A percentile compares a stretch with the other conserved stretches of the same genome.
phyloP scores from a whole-genome alignment of 2,329 filamentous ascomycete genomes.

The Didymella lethalis region DNA sequence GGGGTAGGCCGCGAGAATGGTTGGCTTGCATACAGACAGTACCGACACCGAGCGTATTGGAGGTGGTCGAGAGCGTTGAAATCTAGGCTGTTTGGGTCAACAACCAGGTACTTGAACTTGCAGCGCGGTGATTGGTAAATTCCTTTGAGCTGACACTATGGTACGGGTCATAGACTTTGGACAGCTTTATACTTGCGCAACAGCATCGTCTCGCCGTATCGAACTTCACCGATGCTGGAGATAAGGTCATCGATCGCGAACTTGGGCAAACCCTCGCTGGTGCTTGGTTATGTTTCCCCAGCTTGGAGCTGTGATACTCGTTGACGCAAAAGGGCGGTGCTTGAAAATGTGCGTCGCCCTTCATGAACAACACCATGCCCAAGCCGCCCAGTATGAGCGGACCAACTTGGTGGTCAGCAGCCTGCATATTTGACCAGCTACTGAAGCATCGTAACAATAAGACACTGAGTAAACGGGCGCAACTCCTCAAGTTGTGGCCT shows the following conservation, averaged over 20 bases:
- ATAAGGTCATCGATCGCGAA: not conserved
- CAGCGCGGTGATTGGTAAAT: not conserved
- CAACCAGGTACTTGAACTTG: not conserved
- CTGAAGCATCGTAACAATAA: not conserved
- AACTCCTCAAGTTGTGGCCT: not conserved
- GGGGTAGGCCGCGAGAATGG: not conserved
- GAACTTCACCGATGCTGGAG: not conserved
- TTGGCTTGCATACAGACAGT: not conserved
- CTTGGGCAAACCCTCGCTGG: not conserved
- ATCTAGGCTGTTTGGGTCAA: not conserved
- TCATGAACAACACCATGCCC: not conserved
- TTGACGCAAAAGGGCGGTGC: constrained; percentile 1
- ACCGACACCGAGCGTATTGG: not conserved
- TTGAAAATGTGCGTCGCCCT: not conserved
- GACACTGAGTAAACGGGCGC: not conserved
- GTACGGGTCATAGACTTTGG: not conserved
- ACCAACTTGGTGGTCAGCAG: constrained; percentile 3
- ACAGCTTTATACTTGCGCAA: constrained; percentile 4
- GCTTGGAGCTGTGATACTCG: too few relatives aligned
- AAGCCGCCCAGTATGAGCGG: not conserved
- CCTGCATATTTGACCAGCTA: not conserved
- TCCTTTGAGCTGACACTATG: not conserved
- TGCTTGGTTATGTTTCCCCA: not conserved
- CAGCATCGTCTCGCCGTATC: not conserved
- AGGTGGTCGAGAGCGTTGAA: not conserved